A percentile compares a stretch with the other conserved stretches of the same genome.
Conservation (phyloP, 2,329 filamentous ascomycete genomes). For the Colletotrichum sp. region DNA sequence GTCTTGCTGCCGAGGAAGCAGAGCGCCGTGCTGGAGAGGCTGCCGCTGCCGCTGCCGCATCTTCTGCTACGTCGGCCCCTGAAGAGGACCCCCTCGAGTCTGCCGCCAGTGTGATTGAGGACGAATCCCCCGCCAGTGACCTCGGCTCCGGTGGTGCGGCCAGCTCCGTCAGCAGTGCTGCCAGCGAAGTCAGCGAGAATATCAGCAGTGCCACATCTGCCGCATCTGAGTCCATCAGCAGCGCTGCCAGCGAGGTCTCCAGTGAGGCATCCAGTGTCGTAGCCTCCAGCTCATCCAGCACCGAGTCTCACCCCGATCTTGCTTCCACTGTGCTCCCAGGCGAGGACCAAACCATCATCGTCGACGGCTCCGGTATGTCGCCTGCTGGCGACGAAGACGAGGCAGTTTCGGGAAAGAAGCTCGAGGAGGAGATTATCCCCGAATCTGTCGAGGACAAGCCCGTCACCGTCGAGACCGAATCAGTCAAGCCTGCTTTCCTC, state of each 20-base stretch:
- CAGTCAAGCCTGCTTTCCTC: conserved; percentile 53
- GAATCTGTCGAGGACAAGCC: conserved; percentile 30
- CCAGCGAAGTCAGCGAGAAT: background rate
- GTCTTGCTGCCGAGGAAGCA: conserved; percentile 57
- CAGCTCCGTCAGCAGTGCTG: conserved; percentile 4
- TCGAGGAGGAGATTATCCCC: conserved; percentile 28
- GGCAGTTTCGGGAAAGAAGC: conserved; percentile 18
- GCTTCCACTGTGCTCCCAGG: conserved; percentile 20
- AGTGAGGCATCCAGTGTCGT: conserved; percentile 21
- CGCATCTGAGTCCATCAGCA: conserved; percentile 26
- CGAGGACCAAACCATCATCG: conserved; percentile 18
- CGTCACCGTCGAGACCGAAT: conserved; percentile 30
- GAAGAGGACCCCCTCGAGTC: conserved; percentile 23
- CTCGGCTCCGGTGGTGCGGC: background rate
- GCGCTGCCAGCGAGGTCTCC: conserved; percentile 24
- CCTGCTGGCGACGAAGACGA: conserved; percentile 20
- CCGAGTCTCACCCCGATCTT: conserved; percentile 7
- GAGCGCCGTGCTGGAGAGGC: conserved; percentile 36
- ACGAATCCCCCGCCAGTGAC: conserved; percentile 17
- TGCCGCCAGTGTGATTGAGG: conserved; percentile 15
- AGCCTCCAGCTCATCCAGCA: background rate
- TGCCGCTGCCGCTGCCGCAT: conserved; percentile 27
- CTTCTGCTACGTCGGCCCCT: conserved; percentile 2
- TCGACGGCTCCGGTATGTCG: conserved; percentile 25
- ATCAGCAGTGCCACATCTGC: conserved; percentile 20